Percentiles rank a stretch among this genome's conserved stretches.
phyloP scores from a whole-genome alignment of 2,329 filamentous ascomycete species.

The Paecilomyces sp. region DNA sequence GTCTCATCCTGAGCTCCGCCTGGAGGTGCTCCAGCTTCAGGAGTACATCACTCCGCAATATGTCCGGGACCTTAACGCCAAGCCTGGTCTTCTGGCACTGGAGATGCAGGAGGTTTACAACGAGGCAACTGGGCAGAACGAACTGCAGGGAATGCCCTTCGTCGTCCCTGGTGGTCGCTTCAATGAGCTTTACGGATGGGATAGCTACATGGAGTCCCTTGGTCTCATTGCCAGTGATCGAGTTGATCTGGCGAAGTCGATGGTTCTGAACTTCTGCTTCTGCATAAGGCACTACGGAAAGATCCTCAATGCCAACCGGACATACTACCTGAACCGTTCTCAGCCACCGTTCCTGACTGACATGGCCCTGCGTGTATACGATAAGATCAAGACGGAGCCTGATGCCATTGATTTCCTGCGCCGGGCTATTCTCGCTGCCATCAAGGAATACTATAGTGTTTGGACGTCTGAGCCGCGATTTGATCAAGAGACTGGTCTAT shows the following conservation, averaged over 20 bases:
- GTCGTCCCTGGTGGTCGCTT: conserved; percentile 97
- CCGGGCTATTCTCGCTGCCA: conserved; percentile 75
- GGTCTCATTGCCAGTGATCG: conserved; percentile 81
- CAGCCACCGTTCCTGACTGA: conserved; percentile 97
- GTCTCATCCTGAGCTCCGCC: conserved; percentile 71
- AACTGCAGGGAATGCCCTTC: conserved; percentile 76
- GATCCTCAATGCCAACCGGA: conserved; percentile 92
- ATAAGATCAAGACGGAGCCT: conserved; percentile 81
- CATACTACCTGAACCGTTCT: conserved; percentile 89
- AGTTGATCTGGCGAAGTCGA: conserved; percentile 80
- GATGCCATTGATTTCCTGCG: conserved; percentile 75
- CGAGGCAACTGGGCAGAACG: conserved; percentile 60
- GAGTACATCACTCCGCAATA: conserved; percentile 69
- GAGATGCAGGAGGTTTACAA: conserved; percentile 74
- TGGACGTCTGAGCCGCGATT: conserved; percentile 75
- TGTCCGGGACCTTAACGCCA: conserved; percentile 74
- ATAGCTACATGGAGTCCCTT: conserved; percentile 96
- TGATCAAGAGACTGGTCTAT: conserved; percentile 71
- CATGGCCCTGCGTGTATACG: conserved; percentile 90
- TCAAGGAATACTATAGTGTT: conserved; percentile 91
- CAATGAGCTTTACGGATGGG: conserved; percentile 98
- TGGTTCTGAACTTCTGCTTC: conserved; percentile 96
- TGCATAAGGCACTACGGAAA: conserved; percentile 98
- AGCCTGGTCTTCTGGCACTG: conserved; percentile 81
- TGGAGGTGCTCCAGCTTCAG: conserved; percentile 77